Conservation (phyloP, 2,329 filamentous ascomycete genomes). For the Diaporthe sp. region DNA sequence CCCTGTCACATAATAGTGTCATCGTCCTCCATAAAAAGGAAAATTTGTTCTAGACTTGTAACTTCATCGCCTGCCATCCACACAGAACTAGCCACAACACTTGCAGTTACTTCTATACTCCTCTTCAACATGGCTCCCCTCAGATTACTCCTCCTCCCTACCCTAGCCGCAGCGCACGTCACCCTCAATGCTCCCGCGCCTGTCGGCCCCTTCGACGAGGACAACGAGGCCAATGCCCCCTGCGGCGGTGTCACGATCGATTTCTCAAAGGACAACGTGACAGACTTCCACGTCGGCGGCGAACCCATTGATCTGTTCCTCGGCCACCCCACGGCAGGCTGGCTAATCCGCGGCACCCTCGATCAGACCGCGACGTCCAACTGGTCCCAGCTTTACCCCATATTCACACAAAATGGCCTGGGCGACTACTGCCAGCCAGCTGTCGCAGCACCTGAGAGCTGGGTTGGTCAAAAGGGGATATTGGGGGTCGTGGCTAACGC, state of each 20-base stretch:
- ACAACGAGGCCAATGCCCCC: slow-evolving; percentile 60
- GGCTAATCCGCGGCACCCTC: slow-evolving; percentile 71
- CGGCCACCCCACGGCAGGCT: slow-evolving; percentile 67
- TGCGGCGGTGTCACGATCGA: slow-evolving; percentile 69
- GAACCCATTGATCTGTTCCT: slow-evolving; percentile 64
- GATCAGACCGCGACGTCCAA: slow-evolving; percentile 61
- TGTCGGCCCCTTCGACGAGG: slow-evolving; percentile 64
- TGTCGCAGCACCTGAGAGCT: slow-evolving; percentile 64
- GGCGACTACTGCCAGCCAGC: slow-evolving; percentile 67
- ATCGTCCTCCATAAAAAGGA: background rate
- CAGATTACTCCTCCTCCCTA: slow-evolving; percentile 54
- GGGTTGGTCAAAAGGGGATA: slow-evolving; percentile 68
- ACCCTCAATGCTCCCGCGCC: slow-evolving; percentile 61
- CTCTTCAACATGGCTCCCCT: slow-evolving; percentile 55
- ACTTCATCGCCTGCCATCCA: background rate
- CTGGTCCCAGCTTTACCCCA: slow-evolving; percentile 69
- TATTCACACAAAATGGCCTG: slow-evolving; percentile 67
- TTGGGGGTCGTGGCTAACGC: slow-evolving; percentile 66
- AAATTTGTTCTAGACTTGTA: background rate
- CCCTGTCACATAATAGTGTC: background rate
- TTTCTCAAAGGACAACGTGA: slow-evolving; percentile 54
- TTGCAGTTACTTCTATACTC: no score
- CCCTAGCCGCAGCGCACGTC: slow-evolving; percentile 67
- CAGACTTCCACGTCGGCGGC: slow-evolving; percentile 70
- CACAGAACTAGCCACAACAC: background rate